Evolutionary conservation across 805 yeast species (phyloP).

Genomic region (Candida cerambycidarum): DNA sequence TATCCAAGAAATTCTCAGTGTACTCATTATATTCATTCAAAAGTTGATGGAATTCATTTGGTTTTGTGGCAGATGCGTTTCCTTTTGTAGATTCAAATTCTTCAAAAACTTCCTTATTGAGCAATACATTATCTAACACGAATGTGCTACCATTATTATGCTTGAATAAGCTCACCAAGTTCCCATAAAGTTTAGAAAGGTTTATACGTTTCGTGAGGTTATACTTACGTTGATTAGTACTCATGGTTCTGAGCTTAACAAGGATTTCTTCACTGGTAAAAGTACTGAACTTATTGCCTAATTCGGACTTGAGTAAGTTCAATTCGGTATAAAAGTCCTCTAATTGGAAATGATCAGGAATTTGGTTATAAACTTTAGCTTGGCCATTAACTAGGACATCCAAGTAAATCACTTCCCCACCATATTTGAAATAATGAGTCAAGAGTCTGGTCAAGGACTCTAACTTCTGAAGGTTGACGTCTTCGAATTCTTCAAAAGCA

Average conservation of each 20-base stretch:
- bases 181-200: conserved; percentile 29
- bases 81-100: conserved; percentile 20
- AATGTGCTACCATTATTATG: conserved; percentile 32
- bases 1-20: conserved; percentile 6
- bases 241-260: conserved; percentile 15
- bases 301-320: conserved; percentile 18
- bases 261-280: conserved; percentile 5
- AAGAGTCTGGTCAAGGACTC: not conserved
- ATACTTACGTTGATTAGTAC: conserved; percentile 14
- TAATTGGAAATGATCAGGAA: conserved; percentile 33
- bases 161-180: conserved; percentile 31
- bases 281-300: conserved; percentile 18
- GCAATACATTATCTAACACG: conserved; percentile 34
- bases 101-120: conserved; percentile 27
- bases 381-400: not conserved
- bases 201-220: conserved; percentile 19
- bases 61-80: not conserved
- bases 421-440: not conserved
- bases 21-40: conserved; percentile 2
- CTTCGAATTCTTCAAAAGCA: not conserved
- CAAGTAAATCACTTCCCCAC: not conserved
- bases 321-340: conserved; percentile 36
- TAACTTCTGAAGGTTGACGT: not conserved
- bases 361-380: conserved; percentile 21
- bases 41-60: conserved; percentile 3